Conservation (phyloP, 2,329 filamentous ascomycete genomes). For the Ramichloridium luteum region DNA sequence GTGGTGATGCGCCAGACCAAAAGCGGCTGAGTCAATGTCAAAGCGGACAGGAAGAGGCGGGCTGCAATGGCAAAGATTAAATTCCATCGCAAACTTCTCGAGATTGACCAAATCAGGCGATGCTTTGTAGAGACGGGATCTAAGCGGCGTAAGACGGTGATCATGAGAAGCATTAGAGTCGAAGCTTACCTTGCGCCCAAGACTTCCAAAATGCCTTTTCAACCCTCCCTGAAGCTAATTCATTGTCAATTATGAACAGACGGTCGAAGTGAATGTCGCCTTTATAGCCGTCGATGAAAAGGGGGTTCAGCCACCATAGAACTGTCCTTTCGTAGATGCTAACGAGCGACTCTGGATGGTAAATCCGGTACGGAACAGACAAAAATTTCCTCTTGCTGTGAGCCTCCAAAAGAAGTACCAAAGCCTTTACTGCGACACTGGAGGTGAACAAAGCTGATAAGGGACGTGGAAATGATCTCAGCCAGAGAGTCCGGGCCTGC, state of each 20-base stretch:
- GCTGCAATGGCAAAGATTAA: slow-evolving; percentile 6
- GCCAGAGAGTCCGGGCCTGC: slow-evolving; percentile 15
- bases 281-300: slow-evolving; percentile 22
- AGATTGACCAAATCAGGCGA: slow-evolving; percentile 4
- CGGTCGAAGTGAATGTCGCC: slow-evolving; percentile 14
- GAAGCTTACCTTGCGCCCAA: slow-evolving; percentile 6
- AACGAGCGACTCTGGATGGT: slow-evolving; percentile 13
- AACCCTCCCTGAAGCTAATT: slow-evolving; percentile 7
- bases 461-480: slow-evolving; percentile 8
- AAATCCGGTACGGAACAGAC: slow-evolving; percentile 9
- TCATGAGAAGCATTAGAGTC: background rate
- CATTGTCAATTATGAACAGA: slow-evolving; percentile 13
- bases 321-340: slow-evolving; percentile 20
- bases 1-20: slow-evolving; percentile 8
- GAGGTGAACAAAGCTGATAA: slow-evolving; percentile 11
- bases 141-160: background rate
- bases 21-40: slow-evolving; percentile 12
- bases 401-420: slow-evolving; percentile 15
- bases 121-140: slow-evolving; percentile 2
- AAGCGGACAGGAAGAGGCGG: slow-evolving; percentile 10
- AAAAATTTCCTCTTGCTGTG: slow-evolving; percentile 12
- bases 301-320: slow-evolving; percentile 27
- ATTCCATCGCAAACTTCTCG: slow-evolving; percentile 3
- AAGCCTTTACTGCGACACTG: slow-evolving; percentile 9
- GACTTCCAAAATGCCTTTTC: slow-evolving; percentile 5